Conservation (phyloP, 2,329 filamentous ascomycete genomes). For the Neophaeococcomyces mojaviensis region DNA sequence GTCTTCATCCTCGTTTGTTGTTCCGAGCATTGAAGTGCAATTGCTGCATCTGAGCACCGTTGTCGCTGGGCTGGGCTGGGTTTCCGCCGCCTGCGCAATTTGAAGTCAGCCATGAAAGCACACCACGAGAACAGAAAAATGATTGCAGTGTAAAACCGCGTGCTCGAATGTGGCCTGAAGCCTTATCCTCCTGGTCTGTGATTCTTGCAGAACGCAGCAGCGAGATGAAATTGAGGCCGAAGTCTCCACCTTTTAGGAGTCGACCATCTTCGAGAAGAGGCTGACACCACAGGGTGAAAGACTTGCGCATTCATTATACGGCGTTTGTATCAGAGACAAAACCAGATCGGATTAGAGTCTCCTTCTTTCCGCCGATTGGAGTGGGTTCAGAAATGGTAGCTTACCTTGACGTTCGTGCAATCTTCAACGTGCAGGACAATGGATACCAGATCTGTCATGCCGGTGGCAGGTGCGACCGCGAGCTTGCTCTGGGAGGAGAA, state of each 20-base stretch:
- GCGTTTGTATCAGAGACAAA: constrained; percentile 53
- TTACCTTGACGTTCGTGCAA: constrained; percentile 44
- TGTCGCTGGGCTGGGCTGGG: not conserved
- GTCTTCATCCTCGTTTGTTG: constrained; percentile 6
- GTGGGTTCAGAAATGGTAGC: constrained; percentile 9
- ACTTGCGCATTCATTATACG: constrained; percentile 38
- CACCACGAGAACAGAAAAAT: constrained; percentile 35
- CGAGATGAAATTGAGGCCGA: constrained; percentile 14
- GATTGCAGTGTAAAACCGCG: constrained; percentile 9
- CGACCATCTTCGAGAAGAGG: constrained; percentile 26
- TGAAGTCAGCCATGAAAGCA: constrained; percentile 10
- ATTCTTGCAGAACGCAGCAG: constrained; percentile 16
- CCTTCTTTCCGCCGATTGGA: constrained; percentile 49
- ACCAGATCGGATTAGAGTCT: constrained; percentile 39
- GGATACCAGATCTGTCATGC: constrained; percentile 73
- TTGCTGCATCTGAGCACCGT: not conserved
- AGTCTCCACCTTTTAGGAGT: constrained; percentile 24
- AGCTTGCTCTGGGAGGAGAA: constrained; percentile 79
- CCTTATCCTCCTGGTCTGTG: constrained; percentile 29
- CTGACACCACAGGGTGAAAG: constrained; percentile 11
- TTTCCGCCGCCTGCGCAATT: constrained; percentile 5
- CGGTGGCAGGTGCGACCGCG: constrained; percentile 55
- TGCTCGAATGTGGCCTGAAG: constrained; percentile 4
- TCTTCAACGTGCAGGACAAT: constrained; percentile 65
- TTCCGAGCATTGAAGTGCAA: constrained; percentile 1